Base-by-base conservation (phyloP, 2,329 filamentous ascomycete species). In the Tolypocladium endophyticum region DNA sequence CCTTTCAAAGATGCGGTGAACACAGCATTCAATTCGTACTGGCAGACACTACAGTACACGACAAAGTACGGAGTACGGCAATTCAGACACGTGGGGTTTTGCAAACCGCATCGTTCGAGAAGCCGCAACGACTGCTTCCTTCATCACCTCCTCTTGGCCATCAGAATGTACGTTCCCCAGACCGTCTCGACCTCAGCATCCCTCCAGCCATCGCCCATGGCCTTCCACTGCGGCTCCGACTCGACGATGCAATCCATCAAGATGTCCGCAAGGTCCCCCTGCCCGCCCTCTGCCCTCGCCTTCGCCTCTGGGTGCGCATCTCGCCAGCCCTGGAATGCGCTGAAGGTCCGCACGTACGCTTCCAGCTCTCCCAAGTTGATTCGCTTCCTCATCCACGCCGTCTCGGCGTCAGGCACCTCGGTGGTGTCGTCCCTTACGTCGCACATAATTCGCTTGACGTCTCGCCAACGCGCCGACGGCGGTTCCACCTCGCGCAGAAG, bases 261-360 rank as follows among this genome's bases (percentile, higher is more conserved):
- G 61, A 80, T 68, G 71, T 88, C 86, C n/a, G 84, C 74, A 50
- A 87, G 67, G 70, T 88, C 86, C 1, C 84, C 84, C 9, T 74
- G 63, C 2, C 84, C 85, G 7, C 83, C 85, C 30, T 81, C 78
- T 5, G 71, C 76, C 65, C 77, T 74, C 59, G 76, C 77, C 69
- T 75, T 79, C 43, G 65, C 67, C 45, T 79, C 77, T 2, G 81
- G 79, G 71, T 86, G 77, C 14, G 75, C 77, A 62, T 82, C 79
- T 64, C 76, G 75, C 85, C 86, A 88, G 35, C 76, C 79, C 66
- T 78, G 78, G 69, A 79, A 86, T 47, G 79, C 74, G 68, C 83
- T 86, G 68, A 82, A 87, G 0, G 86, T 87, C 63, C 81, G 73
- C 59, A 80, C 69, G 70, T 87, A 88, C n/a, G 77, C 78, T 72